Percentiles rank a stretch among this genome's conserved stretches.
These are phyloP conservation scores for Pseudogymnoascus sp. DNA, from an alignment of 2,329 filamentous ascomycete genomes.

Conservation along the genomic window DNA sequence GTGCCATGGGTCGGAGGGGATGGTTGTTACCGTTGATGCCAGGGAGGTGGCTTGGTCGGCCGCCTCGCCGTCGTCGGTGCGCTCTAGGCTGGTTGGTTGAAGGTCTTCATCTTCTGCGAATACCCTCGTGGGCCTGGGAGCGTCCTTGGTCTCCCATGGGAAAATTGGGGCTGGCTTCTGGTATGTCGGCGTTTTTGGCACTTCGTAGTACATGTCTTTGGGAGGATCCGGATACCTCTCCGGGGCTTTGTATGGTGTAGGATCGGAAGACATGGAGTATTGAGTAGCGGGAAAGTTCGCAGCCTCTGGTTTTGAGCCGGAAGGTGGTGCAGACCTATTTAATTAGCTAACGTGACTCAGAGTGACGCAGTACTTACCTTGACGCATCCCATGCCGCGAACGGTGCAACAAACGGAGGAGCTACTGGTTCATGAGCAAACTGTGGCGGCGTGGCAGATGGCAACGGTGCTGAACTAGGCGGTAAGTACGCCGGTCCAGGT, in stretches of 20 bases:
- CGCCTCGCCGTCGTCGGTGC: background rate
- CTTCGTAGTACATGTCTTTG: conserved; percentile 80
- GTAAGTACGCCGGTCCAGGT: background rate
- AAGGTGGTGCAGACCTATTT: conserved; percentile 45
- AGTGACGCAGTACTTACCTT: conserved; percentile 40
- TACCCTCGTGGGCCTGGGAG: conserved; percentile 55
- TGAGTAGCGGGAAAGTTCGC: conserved; percentile 70
- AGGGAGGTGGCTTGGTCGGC: conserved; percentile 35
- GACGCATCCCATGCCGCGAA: conserved; percentile 37
- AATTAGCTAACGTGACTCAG: conserved; percentile 12
- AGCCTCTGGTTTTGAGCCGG: conserved; percentile 74
- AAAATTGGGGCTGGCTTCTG: conserved; percentile 67
- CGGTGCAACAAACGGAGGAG: conserved; percentile 12
- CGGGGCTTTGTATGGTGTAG: conserved; percentile 69
- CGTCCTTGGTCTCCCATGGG: conserved; percentile 71
- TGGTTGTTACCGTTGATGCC: conserved; percentile 42
- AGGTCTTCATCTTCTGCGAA: conserved; percentile 52
- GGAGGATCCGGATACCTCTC: conserved; percentile 74
- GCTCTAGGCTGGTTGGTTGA: conserved; percentile 15
- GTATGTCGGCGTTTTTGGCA: conserved; percentile 58
- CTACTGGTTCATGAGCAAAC: background rate
- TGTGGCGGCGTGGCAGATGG: background rate
- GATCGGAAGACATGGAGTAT: conserved; percentile 79
- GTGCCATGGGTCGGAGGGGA: conserved; percentile 59
- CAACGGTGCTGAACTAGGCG: background rate